Base-by-base conservation (phyloP, 352 stramenopile species). In the Globisporangium barbulae region DNA sequence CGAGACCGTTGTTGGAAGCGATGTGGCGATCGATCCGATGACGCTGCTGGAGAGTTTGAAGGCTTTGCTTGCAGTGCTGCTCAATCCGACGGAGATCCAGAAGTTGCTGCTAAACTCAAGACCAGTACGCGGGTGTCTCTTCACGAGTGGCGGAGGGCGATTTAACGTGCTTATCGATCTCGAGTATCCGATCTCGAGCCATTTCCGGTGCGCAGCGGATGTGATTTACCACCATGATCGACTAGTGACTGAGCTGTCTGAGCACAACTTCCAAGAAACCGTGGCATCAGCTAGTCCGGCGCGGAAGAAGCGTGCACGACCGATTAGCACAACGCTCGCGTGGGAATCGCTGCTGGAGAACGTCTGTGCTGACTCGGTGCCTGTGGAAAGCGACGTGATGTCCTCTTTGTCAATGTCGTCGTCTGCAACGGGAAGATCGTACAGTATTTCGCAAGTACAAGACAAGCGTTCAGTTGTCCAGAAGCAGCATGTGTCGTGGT, bases 161-260 rank as follows among this genome's bases (percentile, higher is more conserved):
- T 41, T 49, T n/a, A 41, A 42, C 9, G 30, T 52, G 7, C 50
- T 78, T 3, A 48, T 70, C 15, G 73, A 81, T 25, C 75, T 84
- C 8, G 78, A 88, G 31, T 67, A 85, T 41, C 72, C 70, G 42
- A 71, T 74, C 22, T 61, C 76, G 55, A 70, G 70, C 15, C 71
- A 83, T 59, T 78, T 88, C 35, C 62, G 68, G n/a, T 87, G 79
- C 53, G 65, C 64, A 19, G 79, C 81, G 31, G 81, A 90, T 17
- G 72, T 87, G 5, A 70, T 85, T 8, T 79, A 76, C 33, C 74
- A 83, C n/a, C 77, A 90, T 28, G 81, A 90, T 44, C 65, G 57
- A 30, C 69, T 88, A n/a, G 67, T 85, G 13, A 67, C 70, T 37
- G 64, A 64, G 42, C 33, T 72, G 6, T 37, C 61, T 4, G 53